phyloP scores from a whole-genome alignment of 83 land plant genomes.

The Picea mariana region DNA sequence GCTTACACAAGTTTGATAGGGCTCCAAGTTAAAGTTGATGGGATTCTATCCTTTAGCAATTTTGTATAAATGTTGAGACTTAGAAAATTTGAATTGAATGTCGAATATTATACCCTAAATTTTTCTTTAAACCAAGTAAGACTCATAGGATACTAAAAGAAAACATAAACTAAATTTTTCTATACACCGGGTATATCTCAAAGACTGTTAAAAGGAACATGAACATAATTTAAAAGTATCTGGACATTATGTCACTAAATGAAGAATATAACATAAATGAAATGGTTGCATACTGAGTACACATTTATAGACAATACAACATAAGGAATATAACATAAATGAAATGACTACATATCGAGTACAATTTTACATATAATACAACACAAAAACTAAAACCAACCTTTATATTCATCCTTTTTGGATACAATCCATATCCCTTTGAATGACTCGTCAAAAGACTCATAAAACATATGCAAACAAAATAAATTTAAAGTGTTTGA shows the following conservation, averaged over 20 bases:
- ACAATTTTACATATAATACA: not conserved
- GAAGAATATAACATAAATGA: not conserved
- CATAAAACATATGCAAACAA: slow-evolving; percentile 47
- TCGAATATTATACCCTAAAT: too few species aligned
- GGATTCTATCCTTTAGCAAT: too few species aligned
- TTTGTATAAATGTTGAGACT: too few species aligned
- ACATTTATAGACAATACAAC: too few species aligned
- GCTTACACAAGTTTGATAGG: too few species aligned
- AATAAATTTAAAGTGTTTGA: not conserved
- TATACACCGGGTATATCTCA: not conserved
- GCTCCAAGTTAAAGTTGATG: too few species aligned
- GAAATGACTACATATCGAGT: not conserved
- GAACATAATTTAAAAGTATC: not conserved
- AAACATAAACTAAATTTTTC: not conserved
- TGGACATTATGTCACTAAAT: too few species aligned
- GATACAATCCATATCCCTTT: slow-evolving; percentile 67
- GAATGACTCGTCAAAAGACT: slow-evolving; percentile 62
- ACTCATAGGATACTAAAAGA: too few species aligned
- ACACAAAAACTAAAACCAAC: slow-evolving; percentile 22
- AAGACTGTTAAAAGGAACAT: not conserved
- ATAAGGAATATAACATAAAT: too few species aligned
- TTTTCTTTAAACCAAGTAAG: too few species aligned
- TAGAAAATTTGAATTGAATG: too few species aligned
- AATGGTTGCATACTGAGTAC: too few species aligned
- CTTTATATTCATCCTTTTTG: slow-evolving; percentile 54